Evolutionary conservation across 768 basidiomycete genomes (phyloP).

Genomic region (Gloeostereum incarnatum): DNA sequence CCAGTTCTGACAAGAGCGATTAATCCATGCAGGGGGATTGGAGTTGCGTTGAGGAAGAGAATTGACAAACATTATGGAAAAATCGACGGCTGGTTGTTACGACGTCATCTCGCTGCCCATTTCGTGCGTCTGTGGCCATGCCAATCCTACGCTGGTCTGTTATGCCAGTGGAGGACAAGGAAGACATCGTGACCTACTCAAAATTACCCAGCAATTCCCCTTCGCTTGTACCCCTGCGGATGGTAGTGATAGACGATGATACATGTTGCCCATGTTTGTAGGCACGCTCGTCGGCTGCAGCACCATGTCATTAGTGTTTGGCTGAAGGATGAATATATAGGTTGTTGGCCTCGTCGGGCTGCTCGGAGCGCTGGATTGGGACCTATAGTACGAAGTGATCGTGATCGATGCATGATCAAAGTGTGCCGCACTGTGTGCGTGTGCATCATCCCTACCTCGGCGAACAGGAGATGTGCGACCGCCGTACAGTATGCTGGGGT

Average conservation of each 20-base stretch:
- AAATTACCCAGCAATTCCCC: slow-evolving; percentile 40
- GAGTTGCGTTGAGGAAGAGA: not conserved
- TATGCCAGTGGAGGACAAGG: not conserved
- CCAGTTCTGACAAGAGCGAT: slow-evolving; percentile 18
- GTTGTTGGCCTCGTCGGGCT: slow-evolving; percentile 21
- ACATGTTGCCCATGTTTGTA: slow-evolving; percentile 29
- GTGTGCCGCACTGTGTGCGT: too few relatives aligned
- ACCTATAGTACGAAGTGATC: not conserved
- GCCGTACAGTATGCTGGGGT: slow-evolving; percentile 16
- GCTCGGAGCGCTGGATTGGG: slow-evolving; percentile 18
- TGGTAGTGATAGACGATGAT: slow-evolving; percentile 34
- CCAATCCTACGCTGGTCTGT: not conserved
- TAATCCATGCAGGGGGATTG: not conserved
- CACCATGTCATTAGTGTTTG: slow-evolving; percentile 26
- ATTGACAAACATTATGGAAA: not conserved
- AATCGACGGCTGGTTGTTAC: not conserved
- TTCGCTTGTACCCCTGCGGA: slow-evolving; percentile 27
- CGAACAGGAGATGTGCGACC: slow-evolving; percentile 14
- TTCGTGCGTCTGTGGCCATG: not conserved
- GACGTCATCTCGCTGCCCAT: not conserved
- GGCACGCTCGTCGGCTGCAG: slow-evolving; percentile 20
- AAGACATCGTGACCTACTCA: slow-evolving; percentile 21
- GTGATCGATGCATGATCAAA: slow-evolving; percentile 2
- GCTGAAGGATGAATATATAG: slow-evolving; percentile 29
- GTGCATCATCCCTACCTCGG: slow-evolving; percentile 20